Evolutionary conservation across 352 stramenopile species (phyloP), one percentile per base, ranked within the genome.

Genomic region (Phytophthora tentaculata): DNA sequence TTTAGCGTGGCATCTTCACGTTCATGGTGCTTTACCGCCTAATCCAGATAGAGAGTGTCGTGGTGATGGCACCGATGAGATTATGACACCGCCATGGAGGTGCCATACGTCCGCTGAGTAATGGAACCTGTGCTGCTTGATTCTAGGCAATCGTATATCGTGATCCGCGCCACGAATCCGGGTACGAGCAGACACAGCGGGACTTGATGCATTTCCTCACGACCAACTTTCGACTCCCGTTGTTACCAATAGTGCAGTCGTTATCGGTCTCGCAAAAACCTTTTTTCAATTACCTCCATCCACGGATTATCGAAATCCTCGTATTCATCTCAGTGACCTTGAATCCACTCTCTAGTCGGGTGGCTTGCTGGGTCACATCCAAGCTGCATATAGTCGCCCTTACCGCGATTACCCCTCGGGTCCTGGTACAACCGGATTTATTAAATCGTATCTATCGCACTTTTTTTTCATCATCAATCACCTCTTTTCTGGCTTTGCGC

Each of bases 1-100:
- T 82, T 97, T 47, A 98, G 98, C 67, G 95, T 92, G 9, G 94
- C 92, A 16, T 80, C 98, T 37, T 97, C 90, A 1, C 95, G 80
- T 16, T 96, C 90, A 2, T 83, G 76, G 76, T n/a, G n/a, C n/a
- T n/a, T n/a, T n/a, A n/a, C n/a, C n/a, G n/a, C n/a, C n/a, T n/a
- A n/a, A n/a, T n/a, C n/a, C n/a, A n/a, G n/a, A n/a, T n/a, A n/a
- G n/a, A n/a, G n/a, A n/a, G n/a, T n/a, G n/a, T n/a, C n/a, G n/a
- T n/a, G n/a, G n/a, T n/a, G n/a, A n/a, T n/a, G n/a, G n/a, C n/a
- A n/a, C n/a, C n/a, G n/a, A n/a, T n/a, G n/a, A n/a, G n/a, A n/a
- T n/a, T n/a, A n/a, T 16, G 73, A 69, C 2, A 76, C 63, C 19
- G 45, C 47, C 68, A 80, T 77, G 0, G 72, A 43, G 2, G 72